phyloP scores from a whole-genome alignment of 2,329 filamentous ascomycete species.

The Aspergillus neoniger region DNA sequence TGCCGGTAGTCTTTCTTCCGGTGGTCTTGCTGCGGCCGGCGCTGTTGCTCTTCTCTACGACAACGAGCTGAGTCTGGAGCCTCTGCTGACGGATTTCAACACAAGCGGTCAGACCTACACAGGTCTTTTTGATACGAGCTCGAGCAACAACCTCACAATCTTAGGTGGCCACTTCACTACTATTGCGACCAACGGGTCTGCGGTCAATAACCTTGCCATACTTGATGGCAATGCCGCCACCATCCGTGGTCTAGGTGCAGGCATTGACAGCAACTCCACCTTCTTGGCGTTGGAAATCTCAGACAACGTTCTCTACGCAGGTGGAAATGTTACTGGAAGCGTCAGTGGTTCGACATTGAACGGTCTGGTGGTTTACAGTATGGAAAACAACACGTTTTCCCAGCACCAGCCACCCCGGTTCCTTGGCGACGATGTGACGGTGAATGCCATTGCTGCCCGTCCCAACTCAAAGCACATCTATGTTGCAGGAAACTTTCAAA shows the following conservation, averaged over 20 bases:
- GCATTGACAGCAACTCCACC: conserved; percentile 70
- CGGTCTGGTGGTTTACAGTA: conserved; percentile 79
- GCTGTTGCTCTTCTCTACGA: conserved; percentile 64
- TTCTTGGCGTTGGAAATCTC: conserved; percentile 71
- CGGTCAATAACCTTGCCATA: conserved; percentile 77
- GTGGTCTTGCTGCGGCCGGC: conserved; percentile 71
- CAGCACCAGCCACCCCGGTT: conserved; percentile 74
- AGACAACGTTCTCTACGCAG: conserved; percentile 73
- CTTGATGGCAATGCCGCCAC: conserved; percentile 73
- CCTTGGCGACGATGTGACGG: conserved; percentile 67
- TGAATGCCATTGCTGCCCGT: conserved; percentile 74
- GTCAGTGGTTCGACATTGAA: conserved; percentile 64
- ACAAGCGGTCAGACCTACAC: conserved; percentile 56
- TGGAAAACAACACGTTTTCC: conserved; percentile 63
- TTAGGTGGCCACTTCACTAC: conserved; percentile 85
- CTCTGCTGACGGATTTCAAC: conserved; percentile 50
- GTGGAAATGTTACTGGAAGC: conserved; percentile 73
- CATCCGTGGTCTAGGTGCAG: conserved; percentile 66
- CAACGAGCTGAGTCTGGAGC: conserved; percentile 39
- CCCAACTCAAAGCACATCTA: conserved; percentile 74
- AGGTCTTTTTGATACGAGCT: conserved; percentile 73
- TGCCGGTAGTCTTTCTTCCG: conserved; percentile 79
- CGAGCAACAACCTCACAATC: conserved; percentile 76
- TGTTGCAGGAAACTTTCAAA: conserved; percentile 81
- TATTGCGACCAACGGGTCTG: conserved; percentile 66